Evolutionary conservation across 129 eudicot species (phyloP), one percentile per base, ranked within the genome.

Genomic region (Logfia minima): DNA sequence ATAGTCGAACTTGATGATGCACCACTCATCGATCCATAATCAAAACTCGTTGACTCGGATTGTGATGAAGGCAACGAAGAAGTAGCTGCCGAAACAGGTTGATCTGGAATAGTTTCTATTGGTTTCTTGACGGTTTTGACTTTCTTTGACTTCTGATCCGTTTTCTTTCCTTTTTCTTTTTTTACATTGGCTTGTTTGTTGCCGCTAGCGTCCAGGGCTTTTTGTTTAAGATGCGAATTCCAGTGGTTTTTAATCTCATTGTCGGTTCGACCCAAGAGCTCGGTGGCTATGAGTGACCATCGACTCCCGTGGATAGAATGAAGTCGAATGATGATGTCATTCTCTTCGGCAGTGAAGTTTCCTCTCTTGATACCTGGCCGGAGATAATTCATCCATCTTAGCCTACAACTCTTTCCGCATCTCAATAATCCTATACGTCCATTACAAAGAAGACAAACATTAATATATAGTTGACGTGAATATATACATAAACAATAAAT

Each of bases 161-260:
- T 23, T 64, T 82, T 82, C 45, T 63, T 63, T 59, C 37, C 69
- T 37, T 26, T 79, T 19, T 29, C 24, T 0, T 70, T 76, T 70
- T 62, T 82, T 22, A 58, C 28, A 1, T n/a, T 53, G 37, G 1
- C 31, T 32, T 59, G 51, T 37, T 66, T 37, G 45, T 3, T 55
- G 53, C 51, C 41, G 13, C 28, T 64, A 17, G 29, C 65, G 65
- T 31, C 17, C 8, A 22, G 37, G 6, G 8, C 58, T 48, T 72
- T 83, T 18, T 56, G 79, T 43, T 79, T 79, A 45, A 83, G 86
- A 78, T 83, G 86, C n/a, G 86, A 77, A 41, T 83, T 83, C 86
- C 86, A 83, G 76, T 83, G 79, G 72, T 83, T 83, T 16, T 83
- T 83, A 62, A 83, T 83, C 82, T 83, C 86, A 73, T 83, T 83